Evolutionary conservation across 2,329 filamentous ascomycete genomes (phyloP).

Genomic region (Sarocladium kiliense): DNA sequence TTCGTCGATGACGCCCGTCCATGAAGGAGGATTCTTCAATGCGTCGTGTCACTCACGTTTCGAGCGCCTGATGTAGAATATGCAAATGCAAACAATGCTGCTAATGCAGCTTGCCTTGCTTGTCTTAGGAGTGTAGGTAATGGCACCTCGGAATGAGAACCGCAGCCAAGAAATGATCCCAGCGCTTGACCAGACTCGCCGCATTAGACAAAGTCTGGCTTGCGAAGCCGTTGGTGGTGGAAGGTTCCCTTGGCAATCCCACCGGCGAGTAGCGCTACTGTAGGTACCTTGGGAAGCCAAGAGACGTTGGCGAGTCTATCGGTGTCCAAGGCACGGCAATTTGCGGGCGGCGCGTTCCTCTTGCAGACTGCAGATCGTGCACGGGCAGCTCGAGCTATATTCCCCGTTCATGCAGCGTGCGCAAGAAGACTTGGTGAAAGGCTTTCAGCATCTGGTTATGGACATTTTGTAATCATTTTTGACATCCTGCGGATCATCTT

Average conservation of each 20-base stretch:
- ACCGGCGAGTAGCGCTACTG: slow-evolving; percentile 2
- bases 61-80: too few species aligned
- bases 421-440: too few species aligned
- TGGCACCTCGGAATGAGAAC: background rate
- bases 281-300: slow-evolving; percentile 5
- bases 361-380: background rate
- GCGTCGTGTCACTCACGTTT: too few species aligned
- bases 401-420: background rate
- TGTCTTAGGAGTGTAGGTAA: background rate
- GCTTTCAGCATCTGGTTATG: too few species aligned
- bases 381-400: background rate
- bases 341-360: background rate
- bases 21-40: too few species aligned
- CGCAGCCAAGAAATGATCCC: background rate
- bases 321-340: background rate
- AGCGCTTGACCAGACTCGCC: background rate
- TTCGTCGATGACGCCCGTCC: background rate
- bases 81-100: background rate
- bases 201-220: background rate
- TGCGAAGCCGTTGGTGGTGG: background rate
- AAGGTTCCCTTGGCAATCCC: slow-evolving; percentile 5
- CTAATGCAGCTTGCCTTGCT: background rate
- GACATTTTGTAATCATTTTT: too few species aligned
- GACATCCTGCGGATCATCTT: too few species aligned
- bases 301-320: slow-evolving; percentile 1